Evolutionary conservation across 2,329 filamentous ascomycete species (phyloP).

Genomic region (Aspergillus proliferans): DNA sequence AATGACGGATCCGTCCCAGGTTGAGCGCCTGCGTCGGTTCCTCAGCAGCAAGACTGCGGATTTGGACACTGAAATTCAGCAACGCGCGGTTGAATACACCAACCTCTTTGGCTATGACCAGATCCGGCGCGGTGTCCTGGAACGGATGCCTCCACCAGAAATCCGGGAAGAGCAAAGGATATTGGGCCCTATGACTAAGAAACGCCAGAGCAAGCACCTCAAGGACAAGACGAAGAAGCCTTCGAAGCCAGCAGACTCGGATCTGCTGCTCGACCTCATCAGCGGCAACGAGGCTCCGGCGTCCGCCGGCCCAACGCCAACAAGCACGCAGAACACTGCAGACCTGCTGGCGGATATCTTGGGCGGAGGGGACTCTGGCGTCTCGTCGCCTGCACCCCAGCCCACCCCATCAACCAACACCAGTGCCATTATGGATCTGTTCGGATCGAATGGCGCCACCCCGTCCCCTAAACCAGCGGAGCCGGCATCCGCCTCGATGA

Average conservation of each 20-base stretch:
- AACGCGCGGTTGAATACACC: conserved; percentile 88
- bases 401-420: conserved; percentile 51
- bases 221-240: conserved; percentile 70
- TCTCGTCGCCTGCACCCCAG: conserved; percentile 48
- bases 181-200: conserved; percentile 69
- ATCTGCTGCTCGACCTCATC: conserved; percentile 89
- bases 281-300: conserved; percentile 65
- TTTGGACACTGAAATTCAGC: conserved; percentile 90
- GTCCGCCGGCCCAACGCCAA: conserved; percentile 48
- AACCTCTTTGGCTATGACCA: conserved; percentile 90
- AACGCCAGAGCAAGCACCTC: conserved; percentile 54
- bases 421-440: conserved; percentile 85
- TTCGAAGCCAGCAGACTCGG: conserved; percentile 80
- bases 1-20: conserved; percentile 72
- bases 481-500: conserved; percentile 38
- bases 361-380: conserved; percentile 64
- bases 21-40: conserved; percentile 76
- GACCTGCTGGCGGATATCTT: conserved; percentile 90
- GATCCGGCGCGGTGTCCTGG: conserved; percentile 80
- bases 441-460: conserved; percentile 48
- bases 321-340: conserved; percentile 65
- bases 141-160: conserved; percentile 96
- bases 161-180: conserved; percentile 94
- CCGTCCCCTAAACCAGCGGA: conserved; percentile 45
- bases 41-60: conserved; percentile 74